phyloP scores from a whole-genome alignment of 192 early-diverging fungal species.

The Dimargaris cristalligena region DNA sequence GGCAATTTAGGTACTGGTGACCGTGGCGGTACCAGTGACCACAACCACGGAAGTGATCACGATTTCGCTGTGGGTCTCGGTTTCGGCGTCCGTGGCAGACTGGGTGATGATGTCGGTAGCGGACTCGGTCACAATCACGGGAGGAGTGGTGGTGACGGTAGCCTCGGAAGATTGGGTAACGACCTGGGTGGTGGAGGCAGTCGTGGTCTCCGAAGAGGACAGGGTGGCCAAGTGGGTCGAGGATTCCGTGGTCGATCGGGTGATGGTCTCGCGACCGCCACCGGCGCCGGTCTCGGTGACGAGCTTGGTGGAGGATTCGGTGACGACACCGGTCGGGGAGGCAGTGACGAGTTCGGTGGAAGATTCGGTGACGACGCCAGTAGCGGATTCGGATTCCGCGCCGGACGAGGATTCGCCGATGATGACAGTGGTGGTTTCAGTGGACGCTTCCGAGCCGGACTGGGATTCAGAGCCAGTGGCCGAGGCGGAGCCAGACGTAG shows the following conservation, averaged over 20 bases:
- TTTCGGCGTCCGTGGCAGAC: slow-evolving; percentile 5
- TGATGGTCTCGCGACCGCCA: no score
- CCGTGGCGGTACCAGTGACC: neutral
- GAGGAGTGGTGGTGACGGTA: neutral
- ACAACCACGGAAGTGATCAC: neutral
- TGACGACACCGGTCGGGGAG: slow-evolving; percentile 3
- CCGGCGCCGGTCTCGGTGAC: slow-evolving; percentile 11
- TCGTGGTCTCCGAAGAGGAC: neutral
- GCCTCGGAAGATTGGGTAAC: slow-evolving; percentile 11
- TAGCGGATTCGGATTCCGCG: neutral
- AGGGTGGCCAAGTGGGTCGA: neutral
- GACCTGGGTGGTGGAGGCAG: neutral
- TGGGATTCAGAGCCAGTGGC: neutral
- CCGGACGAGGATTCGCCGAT: no score
- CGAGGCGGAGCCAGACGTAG: neutral
- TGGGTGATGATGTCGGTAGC: neutral
- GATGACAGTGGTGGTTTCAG: neutral
- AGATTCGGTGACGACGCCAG: neutral
- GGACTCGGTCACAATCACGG: slow-evolving; percentile 5
- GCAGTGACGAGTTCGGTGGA: neutral
- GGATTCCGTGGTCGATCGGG: no score
- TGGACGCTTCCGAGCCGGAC: neutral
- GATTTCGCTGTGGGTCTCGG: slow-evolving; percentile 6
- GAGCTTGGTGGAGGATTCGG: slow-evolving; percentile 8
- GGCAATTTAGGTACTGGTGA: no score